These are phyloP conservation scores for Haematococcus lacustris DNA, from an alignment of 139 green algal species.

Conservation along the genomic window DNA sequence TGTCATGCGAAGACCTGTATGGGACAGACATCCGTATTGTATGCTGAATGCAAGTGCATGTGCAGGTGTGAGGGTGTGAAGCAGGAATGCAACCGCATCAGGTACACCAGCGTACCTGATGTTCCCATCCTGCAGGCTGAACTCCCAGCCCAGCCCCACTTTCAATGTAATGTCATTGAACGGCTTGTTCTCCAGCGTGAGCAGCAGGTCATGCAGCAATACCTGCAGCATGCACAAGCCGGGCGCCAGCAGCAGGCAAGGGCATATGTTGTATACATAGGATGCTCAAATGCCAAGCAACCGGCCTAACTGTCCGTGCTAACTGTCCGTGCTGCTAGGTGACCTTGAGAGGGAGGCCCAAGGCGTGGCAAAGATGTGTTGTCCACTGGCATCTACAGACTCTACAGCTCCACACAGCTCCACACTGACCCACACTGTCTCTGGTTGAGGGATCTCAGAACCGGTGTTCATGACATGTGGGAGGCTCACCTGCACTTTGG, in stretches of 20 bases:
- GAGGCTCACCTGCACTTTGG: background rate
- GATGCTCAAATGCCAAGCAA: background rate
- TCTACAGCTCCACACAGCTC: background rate
- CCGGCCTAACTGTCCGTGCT: background rate
- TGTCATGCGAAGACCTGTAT: too few species aligned
- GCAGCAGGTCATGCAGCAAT: conserved; percentile 30
- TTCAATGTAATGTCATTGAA: conserved; percentile 20
- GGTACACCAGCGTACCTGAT: too few species aligned
- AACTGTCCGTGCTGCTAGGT: too few species aligned
- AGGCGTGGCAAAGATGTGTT: background rate
- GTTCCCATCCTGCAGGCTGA: conserved; percentile 6
- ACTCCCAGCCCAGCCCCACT: conserved; percentile 20
- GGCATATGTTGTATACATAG: background rate
- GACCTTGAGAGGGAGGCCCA: background rate
- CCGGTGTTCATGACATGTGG: too few species aligned
- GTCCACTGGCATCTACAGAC: background rate
- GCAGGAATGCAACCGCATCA: too few species aligned
- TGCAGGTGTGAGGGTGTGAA: too few species aligned
- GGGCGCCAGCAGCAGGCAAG: background rate
- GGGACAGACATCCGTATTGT: too few species aligned
- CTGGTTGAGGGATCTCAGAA: too few species aligned
- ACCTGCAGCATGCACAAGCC: conserved; percentile 8
- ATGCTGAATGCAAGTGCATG: too few species aligned
- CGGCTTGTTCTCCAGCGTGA: conserved; percentile 20
- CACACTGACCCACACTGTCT: background rate